A percentile compares a stretch with the other conserved stretches of the same genome.
Conservation (phyloP, 2,329 filamentous ascomycete species). For the Endoconidiophora laricicola region DNA sequence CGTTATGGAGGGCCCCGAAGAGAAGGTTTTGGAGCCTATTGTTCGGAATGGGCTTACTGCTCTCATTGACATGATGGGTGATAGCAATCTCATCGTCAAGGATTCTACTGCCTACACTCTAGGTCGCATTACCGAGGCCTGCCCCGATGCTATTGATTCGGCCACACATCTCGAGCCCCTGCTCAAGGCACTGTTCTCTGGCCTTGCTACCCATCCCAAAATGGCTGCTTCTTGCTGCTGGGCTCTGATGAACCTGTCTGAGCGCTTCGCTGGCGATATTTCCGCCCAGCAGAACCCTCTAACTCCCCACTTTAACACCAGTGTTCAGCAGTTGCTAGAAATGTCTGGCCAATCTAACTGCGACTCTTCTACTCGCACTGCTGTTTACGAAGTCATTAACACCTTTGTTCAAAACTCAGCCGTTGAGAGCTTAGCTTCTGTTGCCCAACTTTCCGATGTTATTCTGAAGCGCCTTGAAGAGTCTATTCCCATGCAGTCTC, state of each 20-base stretch:
- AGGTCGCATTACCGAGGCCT: constrained; percentile 87
- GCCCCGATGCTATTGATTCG: constrained; percentile 81
- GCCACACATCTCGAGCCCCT: constrained; percentile 65
- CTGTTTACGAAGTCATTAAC: constrained; percentile 92
- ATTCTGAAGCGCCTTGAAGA: constrained; percentile 83
- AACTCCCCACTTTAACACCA: constrained; percentile 84
- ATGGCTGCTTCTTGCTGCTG: constrained; percentile 98
- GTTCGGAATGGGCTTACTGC: constrained; percentile 91
- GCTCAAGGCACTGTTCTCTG: constrained; percentile 77
- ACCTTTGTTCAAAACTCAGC: constrained; percentile 85
- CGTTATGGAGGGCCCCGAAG: constrained; percentile 96
- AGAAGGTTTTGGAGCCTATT: constrained; percentile 78
- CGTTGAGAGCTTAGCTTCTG: constrained; percentile 62
- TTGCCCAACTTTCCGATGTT: constrained; percentile 71
- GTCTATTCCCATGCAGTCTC: constrained; percentile 73
- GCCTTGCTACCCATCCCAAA: constrained; percentile 78
- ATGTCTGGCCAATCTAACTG: constrained; percentile 71
- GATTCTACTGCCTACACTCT: constrained; percentile 94
- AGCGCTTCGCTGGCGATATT: constrained; percentile 79
- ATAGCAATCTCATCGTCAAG: constrained; percentile 74
- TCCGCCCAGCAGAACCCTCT: constrained; percentile 65
- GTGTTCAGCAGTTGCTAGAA: constrained; percentile 66
- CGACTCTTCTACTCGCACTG: constrained; percentile 80
- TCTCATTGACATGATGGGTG: constrained; percentile 82
- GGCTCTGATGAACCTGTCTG: constrained; percentile 95